phyloP scores from a whole-genome alignment of 495 filamentous ascomycete genomes.

The Xylaria acuta region DNA sequence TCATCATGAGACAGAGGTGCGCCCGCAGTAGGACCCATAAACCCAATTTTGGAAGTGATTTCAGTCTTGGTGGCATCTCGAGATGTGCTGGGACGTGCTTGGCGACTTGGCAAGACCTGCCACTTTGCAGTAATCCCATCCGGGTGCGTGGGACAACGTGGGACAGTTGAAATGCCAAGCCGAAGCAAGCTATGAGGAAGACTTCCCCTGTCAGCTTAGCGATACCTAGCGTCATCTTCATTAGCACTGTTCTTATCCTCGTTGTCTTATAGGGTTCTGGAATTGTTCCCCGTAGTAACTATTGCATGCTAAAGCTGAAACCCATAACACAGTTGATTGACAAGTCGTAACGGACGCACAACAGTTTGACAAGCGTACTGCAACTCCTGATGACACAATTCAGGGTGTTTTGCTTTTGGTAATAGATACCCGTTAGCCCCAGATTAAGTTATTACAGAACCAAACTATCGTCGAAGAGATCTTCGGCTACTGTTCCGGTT shows the following conservation, averaged over 20 bases:
- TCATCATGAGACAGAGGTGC: conserved; percentile 20
- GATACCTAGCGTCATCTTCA: background rate
- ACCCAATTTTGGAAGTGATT: conserved; percentile 22
- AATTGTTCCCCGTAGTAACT: background rate
- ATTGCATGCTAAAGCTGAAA: conserved; percentile 11
- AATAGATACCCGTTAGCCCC: conserved; percentile 16
- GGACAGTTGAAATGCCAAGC: conserved; percentile 10
- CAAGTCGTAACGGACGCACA: background rate
- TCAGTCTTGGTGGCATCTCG: background rate
- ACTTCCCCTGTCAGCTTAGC: conserved; percentile 15
- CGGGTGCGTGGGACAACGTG: conserved; percentile 12
- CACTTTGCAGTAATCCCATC: conserved; percentile 18
- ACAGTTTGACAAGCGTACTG: conserved; percentile 5
- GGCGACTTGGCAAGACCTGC: conserved; percentile 15
- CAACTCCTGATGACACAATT: conserved; percentile 9
- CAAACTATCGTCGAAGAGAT: background rate
- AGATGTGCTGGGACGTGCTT: background rate
- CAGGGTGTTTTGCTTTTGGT: background rate
- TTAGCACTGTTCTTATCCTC: conserved; percentile 10
- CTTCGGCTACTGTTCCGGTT: background rate
- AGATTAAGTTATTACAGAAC: conserved; percentile 24
- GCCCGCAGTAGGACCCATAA: conserved; percentile 4
- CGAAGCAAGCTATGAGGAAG: background rate
- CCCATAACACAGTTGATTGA: background rate
- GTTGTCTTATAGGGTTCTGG: conserved; percentile 6